Base-by-base conservation (phyloP, 129 eudicot species). In the Pulicaria dysenterica region DNA sequence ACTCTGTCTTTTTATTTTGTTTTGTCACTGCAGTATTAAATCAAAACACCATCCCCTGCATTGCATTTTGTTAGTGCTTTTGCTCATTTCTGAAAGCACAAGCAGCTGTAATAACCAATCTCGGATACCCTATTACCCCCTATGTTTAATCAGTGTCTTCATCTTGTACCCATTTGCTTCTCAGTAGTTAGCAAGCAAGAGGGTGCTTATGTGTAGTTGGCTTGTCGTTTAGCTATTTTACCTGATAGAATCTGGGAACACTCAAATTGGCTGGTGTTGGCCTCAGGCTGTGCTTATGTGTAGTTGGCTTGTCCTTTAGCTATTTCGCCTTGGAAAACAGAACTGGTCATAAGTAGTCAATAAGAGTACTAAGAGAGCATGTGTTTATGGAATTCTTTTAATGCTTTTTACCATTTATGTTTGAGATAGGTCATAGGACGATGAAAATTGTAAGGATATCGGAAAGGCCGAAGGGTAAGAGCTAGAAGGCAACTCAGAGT, bases 201-300 rank as follows among this genome's bases (percentile, higher is more conserved):
- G 58, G 15, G 24, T 66, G 10, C 14, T 5, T 19, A 43, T 15
- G 19, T n/a, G 51, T 45, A 16, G 38, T 8, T 9, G 58, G 47
- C 37, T 62, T 2, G 3, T 63, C 11, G 41, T 16, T n/a, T 48
- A 67, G 58, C 72, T 45, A 12, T 67, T 48, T 49, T 63, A 12
- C 43, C 34, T 12, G 45, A 46, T 15, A 17, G 8, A 46, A 40
- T 39, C 5, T 71, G 6, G 19, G 49, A 57, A 24, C 11, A 11
- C 55, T 55, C 56, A 70, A 51, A 42, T 12, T 56, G 56, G 67
- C n/a, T 37, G 58, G 34, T 67, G 13, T 49, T 49, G 73, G 60
- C 12, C 16, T 9, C 41, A 19, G 58, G 61, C n/a, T 44, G 38
- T 43, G 47, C n/a, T n/a, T n/a, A n/a, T n/a, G n/a, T n/a, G n/a